Conservation (phyloP, 1,284 basidiomycete species). For the Ceraceosorus bombacis region DNA sequence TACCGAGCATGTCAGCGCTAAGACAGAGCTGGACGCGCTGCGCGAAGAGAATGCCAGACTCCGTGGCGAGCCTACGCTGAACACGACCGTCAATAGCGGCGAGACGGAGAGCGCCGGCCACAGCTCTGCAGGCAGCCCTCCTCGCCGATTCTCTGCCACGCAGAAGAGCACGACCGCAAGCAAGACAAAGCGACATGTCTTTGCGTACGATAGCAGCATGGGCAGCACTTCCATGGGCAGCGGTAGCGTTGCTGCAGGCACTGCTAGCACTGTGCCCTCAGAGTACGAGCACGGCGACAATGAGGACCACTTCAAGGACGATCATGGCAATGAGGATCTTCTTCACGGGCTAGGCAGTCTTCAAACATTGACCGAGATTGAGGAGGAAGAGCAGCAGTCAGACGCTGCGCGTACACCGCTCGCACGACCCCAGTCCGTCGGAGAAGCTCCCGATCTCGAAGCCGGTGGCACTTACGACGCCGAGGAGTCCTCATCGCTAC, state of each 20-base stretch:
- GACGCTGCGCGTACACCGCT: background rate
- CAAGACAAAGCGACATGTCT: constrained; percentile 39
- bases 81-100: constrained; percentile 15
- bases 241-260: constrained; percentile 7
- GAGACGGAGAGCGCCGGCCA: constrained; percentile 8
- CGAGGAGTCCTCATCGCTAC: background rate
- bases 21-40: constrained; percentile 23
- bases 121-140: background rate
- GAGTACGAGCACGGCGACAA: constrained; percentile 2
- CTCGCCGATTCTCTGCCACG: background rate
- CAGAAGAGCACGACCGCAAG: constrained; percentile 10
- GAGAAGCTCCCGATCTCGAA: constrained; percentile 6
- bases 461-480: background rate
- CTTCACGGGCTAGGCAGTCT: constrained; percentile 24
- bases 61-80: background rate
- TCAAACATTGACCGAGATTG: constrained; percentile 29
- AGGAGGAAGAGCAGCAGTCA: constrained; percentile 18
- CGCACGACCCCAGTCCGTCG: background rate
- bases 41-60: constrained; percentile 12
- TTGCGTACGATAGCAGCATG: constrained; percentile 41
- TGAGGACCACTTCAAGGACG: constrained; percentile 23
- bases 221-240: constrained; percentile 25
- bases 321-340: constrained; percentile 30
- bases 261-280: background rate
- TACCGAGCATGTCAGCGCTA: constrained; percentile 31